Conservation (phyloP, 1,139 yeast genomes). For the Pichia sp. region DNA sequence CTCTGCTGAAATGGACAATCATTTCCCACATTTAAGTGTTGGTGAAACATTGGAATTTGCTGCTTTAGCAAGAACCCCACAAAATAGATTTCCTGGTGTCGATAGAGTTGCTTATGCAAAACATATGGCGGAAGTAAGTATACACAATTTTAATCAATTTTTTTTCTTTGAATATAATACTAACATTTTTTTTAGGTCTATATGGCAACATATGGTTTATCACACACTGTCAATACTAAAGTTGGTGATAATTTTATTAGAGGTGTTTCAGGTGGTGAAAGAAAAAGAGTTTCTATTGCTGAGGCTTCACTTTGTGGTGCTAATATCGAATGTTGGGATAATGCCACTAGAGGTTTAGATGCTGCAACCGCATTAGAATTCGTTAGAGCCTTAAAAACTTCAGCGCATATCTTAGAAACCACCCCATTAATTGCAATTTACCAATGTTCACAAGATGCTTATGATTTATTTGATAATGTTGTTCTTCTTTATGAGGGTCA, state of each 20-base stretch:
- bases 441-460: constrained; percentile 79
- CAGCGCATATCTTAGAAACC: constrained; percentile 53
- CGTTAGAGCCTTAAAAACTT: constrained; percentile 59
- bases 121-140: constrained; percentile 46
- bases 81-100: constrained; percentile 55
- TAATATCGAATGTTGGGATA: constrained; percentile 66
- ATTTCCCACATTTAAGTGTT: constrained; percentile 68
- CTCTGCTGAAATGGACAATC: constrained; percentile 65
- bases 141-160: background rate
- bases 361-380: constrained; percentile 77
- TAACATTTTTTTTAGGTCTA: constrained; percentile 32
- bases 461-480: constrained; percentile 74
- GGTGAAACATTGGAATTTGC: constrained; percentile 65
- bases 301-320: constrained; percentile 55
- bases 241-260: constrained; percentile 41
- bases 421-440: constrained; percentile 76
- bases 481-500: constrained; percentile 70
- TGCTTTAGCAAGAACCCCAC: constrained; percentile 58
- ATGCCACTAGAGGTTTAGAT: constrained; percentile 73
- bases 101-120: constrained; percentile 51
- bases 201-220: constrained; percentile 69
- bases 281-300: constrained; percentile 44
- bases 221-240: constrained; percentile 42
- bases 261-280: constrained; percentile 45
- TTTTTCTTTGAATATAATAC: background rate